Conservation (phyloP, 2,329 filamentous ascomycete species). For the Aureobasidium leucospermi region DNA sequence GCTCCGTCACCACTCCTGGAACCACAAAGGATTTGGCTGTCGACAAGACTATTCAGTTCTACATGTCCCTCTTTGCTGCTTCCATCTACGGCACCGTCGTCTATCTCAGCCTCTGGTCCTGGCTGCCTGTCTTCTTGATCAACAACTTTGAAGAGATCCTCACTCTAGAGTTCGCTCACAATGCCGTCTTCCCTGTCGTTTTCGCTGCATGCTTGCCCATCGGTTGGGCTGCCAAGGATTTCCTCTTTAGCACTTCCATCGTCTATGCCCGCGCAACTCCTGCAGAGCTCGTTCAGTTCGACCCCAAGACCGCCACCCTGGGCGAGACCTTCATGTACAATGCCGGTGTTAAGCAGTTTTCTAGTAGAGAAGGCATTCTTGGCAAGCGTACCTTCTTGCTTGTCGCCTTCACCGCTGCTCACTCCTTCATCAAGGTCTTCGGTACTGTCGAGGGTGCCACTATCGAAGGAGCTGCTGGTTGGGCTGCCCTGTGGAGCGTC, state of each 20-base stretch:
- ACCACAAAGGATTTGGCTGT: conserved; percentile 42
- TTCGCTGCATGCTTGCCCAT: conserved; percentile 55
- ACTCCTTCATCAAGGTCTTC: conserved; percentile 57
- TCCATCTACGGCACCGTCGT: conserved; percentile 69
- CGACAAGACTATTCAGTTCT: conserved; percentile 55
- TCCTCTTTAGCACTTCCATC: conserved; percentile 67
- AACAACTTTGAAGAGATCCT: conserved; percentile 66
- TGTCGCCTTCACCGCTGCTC: conserved; percentile 38
- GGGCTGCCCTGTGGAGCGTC: conserved; percentile 66
- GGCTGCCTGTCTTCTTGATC: conserved; percentile 65
- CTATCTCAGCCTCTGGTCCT: conserved; percentile 60
- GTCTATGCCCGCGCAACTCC: conserved; percentile 31
- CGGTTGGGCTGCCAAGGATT: conserved; percentile 64
- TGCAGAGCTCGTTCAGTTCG: conserved; percentile 48
- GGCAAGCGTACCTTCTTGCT: conserved; percentile 48
- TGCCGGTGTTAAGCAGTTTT: conserved; percentile 51
- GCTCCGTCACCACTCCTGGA: conserved; percentile 34
- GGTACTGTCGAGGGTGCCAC: conserved; percentile 65
- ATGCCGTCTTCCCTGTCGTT: conserved; percentile 44
- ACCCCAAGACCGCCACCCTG: conserved; percentile 58
- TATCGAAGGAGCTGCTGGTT: conserved; percentile 59
- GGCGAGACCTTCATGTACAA: conserved; percentile 65
- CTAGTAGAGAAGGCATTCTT: conserved; percentile 56
- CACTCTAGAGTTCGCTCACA: conserved; percentile 61
- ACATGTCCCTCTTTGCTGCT: conserved; percentile 61